Percentiles rank a stretch among this genome's conserved stretches.
Evolutionary conservation across 371 early-diverging fungal species (phyloP).

Genomic region (Gilbertella persicaria): DNA sequence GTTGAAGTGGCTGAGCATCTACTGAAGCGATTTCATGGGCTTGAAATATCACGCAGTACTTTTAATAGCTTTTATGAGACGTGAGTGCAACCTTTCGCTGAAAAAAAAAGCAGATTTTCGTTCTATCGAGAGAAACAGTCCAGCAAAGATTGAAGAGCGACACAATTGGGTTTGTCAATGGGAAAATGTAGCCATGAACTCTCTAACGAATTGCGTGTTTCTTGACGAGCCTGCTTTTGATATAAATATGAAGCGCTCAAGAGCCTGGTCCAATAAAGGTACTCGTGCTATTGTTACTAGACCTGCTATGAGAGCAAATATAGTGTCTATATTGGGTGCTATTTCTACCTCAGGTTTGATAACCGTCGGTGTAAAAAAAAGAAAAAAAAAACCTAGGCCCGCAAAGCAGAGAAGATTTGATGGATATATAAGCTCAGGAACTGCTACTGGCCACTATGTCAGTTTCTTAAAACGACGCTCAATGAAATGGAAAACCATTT

Average conservation of each 20-base stretch:
- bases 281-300: slow-evolving; percentile 9
- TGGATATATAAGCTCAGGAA: no score
- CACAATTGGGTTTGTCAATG: slow-evolving; percentile 12
- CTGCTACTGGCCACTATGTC: no score
- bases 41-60: slow-evolving; percentile 10
- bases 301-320: no score
- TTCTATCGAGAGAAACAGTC: slow-evolving; percentile 13
- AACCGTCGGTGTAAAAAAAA: no score
- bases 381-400: no score
- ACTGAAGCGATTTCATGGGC: slow-evolving; percentile 10
- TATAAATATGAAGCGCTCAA: slow-evolving; percentile 17
- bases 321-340: no score
- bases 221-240: slow-evolving; percentile 19
- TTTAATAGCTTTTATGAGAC: slow-evolving; percentile 12
- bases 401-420: no score
- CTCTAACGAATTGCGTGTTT: slow-evolving; percentile 15
- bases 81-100: slow-evolving; percentile 16
- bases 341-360: no score
- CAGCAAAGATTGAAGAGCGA: slow-evolving; percentile 13
- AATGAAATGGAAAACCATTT: no score
- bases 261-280: slow-evolving; percentile 13
- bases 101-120: slow-evolving; percentile 18
- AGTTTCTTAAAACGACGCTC: no score
- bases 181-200: slow-evolving; percentile 15
- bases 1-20: slow-evolving; percentile 15